Evolutionary conservation across 2,329 filamentous ascomycete species (phyloP).

Genomic region (Juglanconis sp.): DNA sequence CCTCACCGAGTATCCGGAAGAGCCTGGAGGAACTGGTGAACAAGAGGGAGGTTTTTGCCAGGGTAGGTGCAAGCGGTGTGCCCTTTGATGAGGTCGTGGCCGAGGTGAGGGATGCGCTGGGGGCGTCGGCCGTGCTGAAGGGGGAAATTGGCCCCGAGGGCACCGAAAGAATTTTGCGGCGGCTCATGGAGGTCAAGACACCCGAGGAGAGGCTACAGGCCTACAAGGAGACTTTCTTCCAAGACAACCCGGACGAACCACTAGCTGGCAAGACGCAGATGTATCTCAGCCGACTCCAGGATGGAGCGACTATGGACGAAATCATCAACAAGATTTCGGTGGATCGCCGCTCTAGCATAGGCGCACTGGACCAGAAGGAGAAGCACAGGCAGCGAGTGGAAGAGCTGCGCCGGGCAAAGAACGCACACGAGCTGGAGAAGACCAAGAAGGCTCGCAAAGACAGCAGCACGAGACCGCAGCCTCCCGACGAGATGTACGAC

Average conservation of each 20-base stretch:
- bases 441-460: constrained; percentile 21
- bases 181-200: constrained; percentile 19
- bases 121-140: background rate
- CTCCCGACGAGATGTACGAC: constrained; percentile 24
- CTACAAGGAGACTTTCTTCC: constrained; percentile 24
- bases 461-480: constrained; percentile 11
- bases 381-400: constrained; percentile 28
- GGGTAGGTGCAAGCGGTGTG: constrained; percentile 14
- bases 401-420: constrained; percentile 24
- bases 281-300: constrained; percentile 24
- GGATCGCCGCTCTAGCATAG: constrained; percentile 22
- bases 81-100: constrained; percentile 19
- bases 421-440: constrained; percentile 27
- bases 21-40: constrained; percentile 21
- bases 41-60: constrained; percentile 12
- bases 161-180: constrained; percentile 10
- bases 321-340: constrained; percentile 24
- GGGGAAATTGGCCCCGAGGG: background rate
- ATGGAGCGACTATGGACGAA: constrained; percentile 24
- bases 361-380: constrained; percentile 23
- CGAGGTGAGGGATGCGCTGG: constrained; percentile 17
- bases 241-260: constrained; percentile 16
- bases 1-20: constrained; percentile 21
- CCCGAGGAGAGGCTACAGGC: constrained; percentile 17
- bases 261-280: constrained; percentile 22